Base-by-base conservation (phyloP, 352 stramenopile species). In the Phytophthora hybrid region DNA sequence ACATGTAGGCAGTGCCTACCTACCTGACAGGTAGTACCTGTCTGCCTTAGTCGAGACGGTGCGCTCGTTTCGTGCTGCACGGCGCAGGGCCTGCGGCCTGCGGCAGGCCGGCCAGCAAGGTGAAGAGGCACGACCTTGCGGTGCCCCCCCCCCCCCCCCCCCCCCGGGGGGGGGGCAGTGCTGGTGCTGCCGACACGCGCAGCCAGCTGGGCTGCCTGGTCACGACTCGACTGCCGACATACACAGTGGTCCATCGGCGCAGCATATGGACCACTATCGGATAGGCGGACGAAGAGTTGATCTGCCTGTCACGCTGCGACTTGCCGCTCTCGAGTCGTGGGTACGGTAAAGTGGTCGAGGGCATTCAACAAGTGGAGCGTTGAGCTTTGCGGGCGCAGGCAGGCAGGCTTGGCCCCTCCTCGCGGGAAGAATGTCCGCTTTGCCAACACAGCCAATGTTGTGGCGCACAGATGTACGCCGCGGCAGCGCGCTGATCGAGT, bases 241-340 rank as follows among this genome's bases (percentile, higher is more conserved):
- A 51, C 23, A 26, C n/a, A n/a, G n/a, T n/a, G n/a, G n/a, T n/a
- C n/a, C n/a, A n/a, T n/a, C n/a, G n/a, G n/a, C n/a, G n/a, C n/a
- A n/a, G n/a, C n/a, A n/a, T n/a, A n/a, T 51, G 49, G 47, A 52
- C 47, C 47, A 66, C 47, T 62, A 31, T 72, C 21, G 46, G 46
- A 63, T 63, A 63, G 63, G 18, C 41, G 41, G 19, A 23, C 46
- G 58, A 66, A 70, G 63, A 63, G 63, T 63, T 34, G 31, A 49
- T 29, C 46, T 53, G 18, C n/a, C 5, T 56, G 34, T 60, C 32
- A 53, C 54, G 41, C 31, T 70, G 37, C 18, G 44, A 21, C 44
- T 51, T 44, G 34, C 34, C 13, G 34, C 8, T n/a, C n/a, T 41
- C 34, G 10, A 5, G 3, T n/a, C n/a, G n/a, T n/a, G n/a, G n/a